phyloP scores from a whole-genome alignment of 371 early-diverging fungal genomes.

The Mortierella sp. region DNA sequence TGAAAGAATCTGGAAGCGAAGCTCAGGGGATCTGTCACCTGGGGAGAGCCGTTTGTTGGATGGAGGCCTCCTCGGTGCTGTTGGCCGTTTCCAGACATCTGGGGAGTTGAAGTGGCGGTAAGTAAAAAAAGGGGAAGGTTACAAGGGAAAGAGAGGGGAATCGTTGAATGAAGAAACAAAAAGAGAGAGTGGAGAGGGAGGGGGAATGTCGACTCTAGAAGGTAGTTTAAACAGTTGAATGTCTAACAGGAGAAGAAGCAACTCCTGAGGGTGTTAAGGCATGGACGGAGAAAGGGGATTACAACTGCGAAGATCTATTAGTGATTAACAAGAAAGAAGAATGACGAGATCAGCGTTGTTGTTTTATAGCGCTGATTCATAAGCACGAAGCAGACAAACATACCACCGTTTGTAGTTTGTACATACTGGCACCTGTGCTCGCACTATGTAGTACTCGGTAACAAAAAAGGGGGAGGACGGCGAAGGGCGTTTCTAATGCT shows the following conservation, averaged over 20 bases:
- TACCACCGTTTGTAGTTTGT: not conserved
- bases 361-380: not conserved
- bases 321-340: not conserved
- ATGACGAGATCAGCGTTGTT: not conserved
- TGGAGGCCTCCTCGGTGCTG: constrained; percentile 4
- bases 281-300: not conserved
- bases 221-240: constrained; percentile 3
- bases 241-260: not conserved
- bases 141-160: not conserved
- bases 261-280: not conserved
- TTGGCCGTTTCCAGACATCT: constrained; percentile 20
- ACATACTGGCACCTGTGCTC: not conserved
- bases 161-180: not conserved
- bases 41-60: constrained; percentile 20
- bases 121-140: not conserved
- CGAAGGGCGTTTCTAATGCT: too few species aligned
- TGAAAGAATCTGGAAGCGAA: constrained; percentile 55
- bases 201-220: not conserved
- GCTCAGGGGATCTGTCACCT: constrained; percentile 40
- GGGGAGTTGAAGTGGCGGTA: not conserved
- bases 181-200: not conserved
- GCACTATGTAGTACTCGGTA: not conserved
- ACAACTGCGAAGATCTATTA: not conserved
- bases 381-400: not conserved
- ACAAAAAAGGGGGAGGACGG: too few species aligned